Evolutionary conservation across 2,329 filamentous ascomycete genomes (phyloP).

Genomic region (Fonsecaea monophora): DNA sequence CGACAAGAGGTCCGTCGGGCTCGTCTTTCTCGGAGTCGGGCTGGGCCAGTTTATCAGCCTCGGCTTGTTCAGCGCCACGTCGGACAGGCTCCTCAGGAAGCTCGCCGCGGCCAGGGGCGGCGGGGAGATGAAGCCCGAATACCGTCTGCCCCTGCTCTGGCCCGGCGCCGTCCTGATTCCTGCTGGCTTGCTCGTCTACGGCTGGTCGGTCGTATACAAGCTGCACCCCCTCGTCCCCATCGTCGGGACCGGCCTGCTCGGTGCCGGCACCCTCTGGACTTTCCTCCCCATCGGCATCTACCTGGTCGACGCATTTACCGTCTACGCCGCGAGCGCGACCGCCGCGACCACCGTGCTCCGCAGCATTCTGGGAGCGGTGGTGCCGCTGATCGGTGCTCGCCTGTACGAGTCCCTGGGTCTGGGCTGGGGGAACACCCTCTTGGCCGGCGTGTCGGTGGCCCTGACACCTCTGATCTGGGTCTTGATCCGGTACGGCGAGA

Average conservation of each 20-base stretch:
- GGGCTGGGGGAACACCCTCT: constrained; percentile 60
- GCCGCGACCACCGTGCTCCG: constrained; percentile 63
- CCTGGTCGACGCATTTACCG: constrained; percentile 62
- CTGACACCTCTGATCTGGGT: constrained; percentile 52
- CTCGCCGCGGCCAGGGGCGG: constrained; percentile 50
- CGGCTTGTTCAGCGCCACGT: constrained; percentile 41
- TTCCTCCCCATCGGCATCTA: constrained; percentile 58
- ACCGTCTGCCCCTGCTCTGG: constrained; percentile 62
- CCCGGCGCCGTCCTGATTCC: constrained; percentile 61
- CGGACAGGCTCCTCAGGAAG: neutral
- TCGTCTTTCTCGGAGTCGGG: constrained; percentile 57
- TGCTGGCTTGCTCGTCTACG: constrained; percentile 63
- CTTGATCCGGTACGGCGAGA: constrained; percentile 54
- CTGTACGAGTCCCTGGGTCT: constrained; percentile 56
- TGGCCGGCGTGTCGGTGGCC: constrained; percentile 62
- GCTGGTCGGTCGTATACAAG: constrained; percentile 59
- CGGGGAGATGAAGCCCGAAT: constrained; percentile 53
- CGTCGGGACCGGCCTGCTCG: constrained; percentile 59
- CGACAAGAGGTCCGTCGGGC: constrained; percentile 54
- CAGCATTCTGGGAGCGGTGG: constrained; percentile 62
- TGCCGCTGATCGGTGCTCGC: constrained; percentile 65
- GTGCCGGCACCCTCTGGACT: constrained; percentile 50
- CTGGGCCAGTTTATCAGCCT: constrained; percentile 59
- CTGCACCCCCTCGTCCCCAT: constrained; percentile 62
- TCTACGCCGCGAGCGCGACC: constrained; percentile 57